These are phyloP conservation scores for Trichoderma afroharzianum DNA, from an alignment of 2,329 filamentous ascomycete genomes.

Conservation along the genomic window DNA sequence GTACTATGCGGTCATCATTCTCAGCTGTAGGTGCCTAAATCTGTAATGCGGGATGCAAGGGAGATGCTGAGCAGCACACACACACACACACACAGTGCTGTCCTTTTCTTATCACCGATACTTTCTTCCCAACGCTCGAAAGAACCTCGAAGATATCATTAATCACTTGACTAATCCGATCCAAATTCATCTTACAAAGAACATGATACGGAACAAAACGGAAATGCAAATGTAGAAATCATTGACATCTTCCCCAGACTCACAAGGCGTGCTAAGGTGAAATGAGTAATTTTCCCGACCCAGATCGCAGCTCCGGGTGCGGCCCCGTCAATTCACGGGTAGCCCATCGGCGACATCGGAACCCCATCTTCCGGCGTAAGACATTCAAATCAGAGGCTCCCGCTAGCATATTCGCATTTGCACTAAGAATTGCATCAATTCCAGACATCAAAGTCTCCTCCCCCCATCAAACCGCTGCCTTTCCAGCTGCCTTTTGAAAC, in stretches of 20 bases:
- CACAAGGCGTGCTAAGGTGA: not conserved
- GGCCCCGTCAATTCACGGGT: not conserved
- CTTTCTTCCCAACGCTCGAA: not conserved
- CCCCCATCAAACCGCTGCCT: not conserved
- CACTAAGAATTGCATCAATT: not conserved
- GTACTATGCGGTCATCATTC: not conserved
- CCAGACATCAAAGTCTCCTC: not conserved
- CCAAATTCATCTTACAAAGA: not conserved
- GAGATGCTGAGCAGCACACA: not conserved
- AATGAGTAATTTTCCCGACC: constrained; percentile 14
- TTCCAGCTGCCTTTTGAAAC: not conserved
- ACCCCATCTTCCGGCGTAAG: constrained; percentile 14
- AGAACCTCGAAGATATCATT: not conserved
- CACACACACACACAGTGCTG: not conserved
- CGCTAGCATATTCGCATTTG: not conserved
- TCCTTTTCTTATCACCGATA: not conserved
- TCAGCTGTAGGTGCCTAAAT: not conserved
- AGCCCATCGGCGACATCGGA: constrained; percentile 18
- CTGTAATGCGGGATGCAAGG: not conserved
- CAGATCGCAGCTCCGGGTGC: constrained; percentile 12
- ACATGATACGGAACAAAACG: not conserved
- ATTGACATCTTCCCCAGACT: not conserved
- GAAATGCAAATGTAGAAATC: not conserved
- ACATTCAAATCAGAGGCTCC: not conserved
- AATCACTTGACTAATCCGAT: not conserved